Percentiles rank a stretch among this genome's conserved stretches.
phyloP scores from a whole-genome alignment of 805 yeast species.

The Candida arabinofermentans region DNA sequence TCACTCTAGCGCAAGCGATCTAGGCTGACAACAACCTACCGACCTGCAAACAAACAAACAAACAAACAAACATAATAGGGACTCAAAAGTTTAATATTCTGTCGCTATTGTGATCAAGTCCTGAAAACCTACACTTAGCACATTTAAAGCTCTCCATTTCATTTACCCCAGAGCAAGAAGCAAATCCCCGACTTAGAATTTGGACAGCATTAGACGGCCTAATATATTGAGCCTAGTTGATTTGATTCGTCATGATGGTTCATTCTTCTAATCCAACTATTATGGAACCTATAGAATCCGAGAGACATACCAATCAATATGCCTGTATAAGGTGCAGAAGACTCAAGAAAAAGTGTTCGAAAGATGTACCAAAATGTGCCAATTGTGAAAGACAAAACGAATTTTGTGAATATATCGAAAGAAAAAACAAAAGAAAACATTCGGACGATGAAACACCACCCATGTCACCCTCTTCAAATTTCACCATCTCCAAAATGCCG shows the following conservation, averaged over 20 bases:
- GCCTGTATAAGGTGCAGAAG: constrained; percentile 46
- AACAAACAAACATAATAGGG: no score
- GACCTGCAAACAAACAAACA: no score
- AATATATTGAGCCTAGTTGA: no score
- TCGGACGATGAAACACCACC: constrained; percentile 13
- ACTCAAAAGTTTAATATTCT: no score
- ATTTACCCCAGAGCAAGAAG: no score
- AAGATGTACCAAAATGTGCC: constrained; percentile 39
- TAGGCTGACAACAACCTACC: no score
- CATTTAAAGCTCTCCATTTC: no score
- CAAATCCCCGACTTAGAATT: no score
- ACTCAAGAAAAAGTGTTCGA: constrained; percentile 46
- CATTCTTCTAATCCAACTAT: background rate
- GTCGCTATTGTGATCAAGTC: no score
- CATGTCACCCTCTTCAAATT: background rate
- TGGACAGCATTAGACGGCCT: no score
- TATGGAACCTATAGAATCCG: background rate
- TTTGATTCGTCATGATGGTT: background rate
- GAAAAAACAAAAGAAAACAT: constrained; percentile 25
- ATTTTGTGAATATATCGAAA: constrained; percentile 41
- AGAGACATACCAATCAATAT: constrained; percentile 16
- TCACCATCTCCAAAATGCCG: constrained; percentile 17
- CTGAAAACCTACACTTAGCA: no score
- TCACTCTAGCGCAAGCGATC: no score
- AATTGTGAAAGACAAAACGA: constrained; percentile 39